Evolutionary conservation across 2,329 filamentous ascomycete species (phyloP).

Genomic region (Fusarium chlamydosporum): DNA sequence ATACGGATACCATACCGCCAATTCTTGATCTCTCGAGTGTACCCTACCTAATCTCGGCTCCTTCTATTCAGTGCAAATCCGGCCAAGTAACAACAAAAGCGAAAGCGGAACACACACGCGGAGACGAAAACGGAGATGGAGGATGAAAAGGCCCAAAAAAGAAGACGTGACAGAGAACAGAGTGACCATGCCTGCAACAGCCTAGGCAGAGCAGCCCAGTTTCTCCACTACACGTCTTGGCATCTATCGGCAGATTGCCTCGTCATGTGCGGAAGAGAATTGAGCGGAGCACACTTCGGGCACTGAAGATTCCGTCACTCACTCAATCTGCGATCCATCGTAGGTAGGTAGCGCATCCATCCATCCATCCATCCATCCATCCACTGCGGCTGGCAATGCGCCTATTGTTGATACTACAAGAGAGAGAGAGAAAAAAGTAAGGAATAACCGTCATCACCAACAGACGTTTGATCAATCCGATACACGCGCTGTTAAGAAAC

Average conservation of each 20-base stretch:
- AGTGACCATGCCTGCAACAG: constrained; percentile 30
- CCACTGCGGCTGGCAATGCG: background rate
- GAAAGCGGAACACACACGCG: constrained; percentile 18
- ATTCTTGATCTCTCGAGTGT: background rate
- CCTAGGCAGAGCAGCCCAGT: constrained; percentile 28
- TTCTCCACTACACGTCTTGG: constrained; percentile 37
- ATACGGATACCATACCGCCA: background rate
- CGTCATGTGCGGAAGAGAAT: constrained; percentile 22
- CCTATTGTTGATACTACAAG: background rate
- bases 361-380: background rate
- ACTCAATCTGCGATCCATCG: constrained; percentile 1
- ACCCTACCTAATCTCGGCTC: background rate
- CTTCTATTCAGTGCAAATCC: background rate
- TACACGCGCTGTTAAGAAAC: constrained; percentile 26
- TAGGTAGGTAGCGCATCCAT: background rate
- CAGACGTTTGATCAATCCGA: constrained; percentile 13
- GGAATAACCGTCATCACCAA: constrained; percentile 1
- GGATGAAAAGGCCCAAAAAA: constrained; percentile 31
- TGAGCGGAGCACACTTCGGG: constrained; percentile 28
- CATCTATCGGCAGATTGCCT: constrained; percentile 37
- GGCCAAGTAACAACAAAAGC: constrained; percentile 10
- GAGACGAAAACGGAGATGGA: constrained; percentile 36
- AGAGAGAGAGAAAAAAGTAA: background rate
- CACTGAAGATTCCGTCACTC: constrained; percentile 29
- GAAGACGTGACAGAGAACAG: constrained; percentile 28